Evolutionary conservation across 2,329 filamentous ascomycete species (phyloP).

Genomic region (Didymosphaeria variabile): DNA sequence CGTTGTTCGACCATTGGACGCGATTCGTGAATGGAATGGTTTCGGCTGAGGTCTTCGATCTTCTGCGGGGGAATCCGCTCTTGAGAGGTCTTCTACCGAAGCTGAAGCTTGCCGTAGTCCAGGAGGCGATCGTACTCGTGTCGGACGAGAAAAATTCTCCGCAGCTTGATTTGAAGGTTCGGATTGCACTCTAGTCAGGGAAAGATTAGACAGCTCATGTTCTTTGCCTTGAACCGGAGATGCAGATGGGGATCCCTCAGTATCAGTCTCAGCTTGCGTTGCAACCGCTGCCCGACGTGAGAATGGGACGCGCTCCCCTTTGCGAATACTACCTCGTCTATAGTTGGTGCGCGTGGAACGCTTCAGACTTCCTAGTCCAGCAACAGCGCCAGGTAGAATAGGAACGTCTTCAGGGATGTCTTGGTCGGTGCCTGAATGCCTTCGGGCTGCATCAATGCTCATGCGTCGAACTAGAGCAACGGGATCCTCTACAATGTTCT

Average conservation of each 20-base stretch:
- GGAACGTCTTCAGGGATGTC: conserved; percentile 76
- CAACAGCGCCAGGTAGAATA: conserved; percentile 78
- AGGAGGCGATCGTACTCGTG: conserved; percentile 39
- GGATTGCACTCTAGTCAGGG: conserved; percentile 71
- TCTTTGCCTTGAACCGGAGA: conserved; percentile 54
- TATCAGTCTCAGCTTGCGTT: conserved; percentile 69
- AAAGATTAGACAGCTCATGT: conserved; percentile 54
- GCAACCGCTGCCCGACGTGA: conserved; percentile 72
- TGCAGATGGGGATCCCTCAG: conserved; percentile 60
- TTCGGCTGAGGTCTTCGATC: conserved; percentile 51
- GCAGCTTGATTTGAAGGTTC: conserved; percentile 65
- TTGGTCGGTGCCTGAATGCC: conserved; percentile 51
- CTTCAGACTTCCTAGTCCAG: conserved; percentile 80
- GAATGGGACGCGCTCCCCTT: conserved; percentile 77
- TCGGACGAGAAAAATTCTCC: conserved; percentile 70
- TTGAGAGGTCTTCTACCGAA: conserved; percentile 37
- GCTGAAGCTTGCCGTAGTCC: conserved; percentile 28
- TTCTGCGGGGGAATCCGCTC: conserved; percentile 31
- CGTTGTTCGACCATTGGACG: conserved; percentile 66
- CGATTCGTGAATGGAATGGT: conserved; percentile 65
- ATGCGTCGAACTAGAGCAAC: conserved; percentile 75
- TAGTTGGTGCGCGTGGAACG: conserved; percentile 94
- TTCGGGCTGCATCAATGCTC: conserved; percentile 61
- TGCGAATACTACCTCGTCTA: conserved; percentile 83
- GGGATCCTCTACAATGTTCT: conserved; percentile 84